Conservation (phyloP, 208 protist species). For the Crithidia brevicula region DNA sequence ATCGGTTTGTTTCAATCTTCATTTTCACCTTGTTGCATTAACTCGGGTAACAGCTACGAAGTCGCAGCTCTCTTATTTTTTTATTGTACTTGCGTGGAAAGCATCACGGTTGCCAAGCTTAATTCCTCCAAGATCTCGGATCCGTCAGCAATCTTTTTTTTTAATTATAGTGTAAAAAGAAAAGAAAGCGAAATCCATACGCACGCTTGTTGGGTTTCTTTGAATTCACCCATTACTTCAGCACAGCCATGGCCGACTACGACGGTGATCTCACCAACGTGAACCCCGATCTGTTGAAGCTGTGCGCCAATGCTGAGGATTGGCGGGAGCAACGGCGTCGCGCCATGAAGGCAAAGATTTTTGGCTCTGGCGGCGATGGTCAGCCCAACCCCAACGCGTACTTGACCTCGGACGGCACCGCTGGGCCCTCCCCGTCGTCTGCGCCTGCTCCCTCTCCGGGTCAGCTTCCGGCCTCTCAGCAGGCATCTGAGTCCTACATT, state of each 20-base stretch:
- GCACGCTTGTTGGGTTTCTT: too few species aligned
- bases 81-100: neutral
- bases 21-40: too few species aligned
- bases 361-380: slow-evolving; percentile 21
- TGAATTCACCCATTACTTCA: too few species aligned
- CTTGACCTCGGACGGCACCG: slow-evolving; percentile 11
- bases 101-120: too few species aligned
- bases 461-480: slow-evolving; percentile 1
- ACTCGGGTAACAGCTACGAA: too few species aligned
- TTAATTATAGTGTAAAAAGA: neutral
- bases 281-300: slow-evolving; percentile 67
- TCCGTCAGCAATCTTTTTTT: neutral
- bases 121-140: too few species aligned
- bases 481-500: slow-evolving; percentile 59
- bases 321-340: slow-evolving; percentile 82
- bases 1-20: too few species aligned
- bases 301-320: slow-evolving; percentile 63
- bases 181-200: neutral
- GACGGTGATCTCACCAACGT: slow-evolving; percentile 78
- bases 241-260: slow-evolving; percentile 42
- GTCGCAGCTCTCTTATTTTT: too few species aligned
- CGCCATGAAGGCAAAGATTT: slow-evolving; percentile 76
- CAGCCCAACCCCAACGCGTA: neutral
- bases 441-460: neutral
- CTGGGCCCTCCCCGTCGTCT: neutral